Evolutionary conservation across 2,329 filamentous ascomycete species (phyloP), one percentile per base, ranked within the genome.

Genomic region (Sarocladiaceae sp.): DNA sequence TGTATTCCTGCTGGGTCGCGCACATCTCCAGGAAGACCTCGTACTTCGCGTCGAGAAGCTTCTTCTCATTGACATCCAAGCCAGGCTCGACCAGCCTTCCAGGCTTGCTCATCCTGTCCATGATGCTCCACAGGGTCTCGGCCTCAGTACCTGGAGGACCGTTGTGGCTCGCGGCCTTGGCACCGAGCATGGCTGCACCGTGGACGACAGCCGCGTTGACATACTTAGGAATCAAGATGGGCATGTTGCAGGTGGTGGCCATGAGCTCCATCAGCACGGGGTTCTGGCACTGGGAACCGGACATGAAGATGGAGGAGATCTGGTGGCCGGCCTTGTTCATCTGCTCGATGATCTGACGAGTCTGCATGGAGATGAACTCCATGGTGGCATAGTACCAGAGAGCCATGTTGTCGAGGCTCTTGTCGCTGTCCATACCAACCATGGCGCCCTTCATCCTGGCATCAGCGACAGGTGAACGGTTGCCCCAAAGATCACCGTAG

Each of bases 311-410:
- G 57, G 87, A 93, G 48, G 80, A 84, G 68, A 99, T 92, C 59
- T 81, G 76, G 72, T 99, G 94, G 10, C 94, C 94, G 1, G 90
- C 78, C 44, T 80, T 76, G 76, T 97, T 99, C 92, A 99, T 97
- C 31, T 87, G 82, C 63, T 95, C 87, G 57, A 99, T 81, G 62
- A 99, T 99, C 70, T 99, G 94, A 54, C 89, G 86, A 0, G 94
- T 99, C 71, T 99, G 94, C 68, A 97, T 82, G 26, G 94, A 92
- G 62, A 99, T 97, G 71, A 97, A 97, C 73, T 99, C 94, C 83
- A 99, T 90, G 3, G 93, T 95, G 22, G 84, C 90, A 65, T 97
- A 97, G 74, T 99, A 99, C 73, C 92, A 86, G 20, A 97, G 74
- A 1, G 93, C 92, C 50, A 99, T 82, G 50, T 90, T 87, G 64